These are phyloP conservation scores for Tephrocybe rancida DNA, from an alignment of 768 basidiomycete species.

Conservation along the genomic window DNA sequence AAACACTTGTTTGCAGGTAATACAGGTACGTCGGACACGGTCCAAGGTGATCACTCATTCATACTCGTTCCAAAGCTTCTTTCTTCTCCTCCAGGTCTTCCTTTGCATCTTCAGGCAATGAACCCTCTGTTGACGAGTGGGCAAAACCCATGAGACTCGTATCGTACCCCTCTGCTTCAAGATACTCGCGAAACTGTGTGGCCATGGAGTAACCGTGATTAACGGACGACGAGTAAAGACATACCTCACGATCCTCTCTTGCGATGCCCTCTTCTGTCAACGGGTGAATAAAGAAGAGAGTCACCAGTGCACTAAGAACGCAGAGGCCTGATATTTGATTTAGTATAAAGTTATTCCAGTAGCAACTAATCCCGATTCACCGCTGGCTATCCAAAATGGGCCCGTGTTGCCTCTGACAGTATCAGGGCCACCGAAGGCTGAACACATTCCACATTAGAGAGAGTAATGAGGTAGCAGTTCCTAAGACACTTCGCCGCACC, in stretches of 20 bases:
- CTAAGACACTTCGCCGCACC: slow-evolving; percentile 36
- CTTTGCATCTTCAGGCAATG: not conserved
- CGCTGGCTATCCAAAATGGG: slow-evolving; percentile 84
- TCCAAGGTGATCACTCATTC: no score
- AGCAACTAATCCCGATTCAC: slow-evolving; percentile 25
- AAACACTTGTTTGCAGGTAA: no score
- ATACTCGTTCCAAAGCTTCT: not conserved
- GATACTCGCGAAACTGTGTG: slow-evolving; percentile 20
- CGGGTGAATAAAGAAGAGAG: slow-evolving; percentile 11
- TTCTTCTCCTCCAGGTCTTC: not conserved
- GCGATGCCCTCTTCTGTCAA: slow-evolving; percentile 12
- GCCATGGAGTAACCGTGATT: no score
- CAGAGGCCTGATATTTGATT: slow-evolving; percentile 5
- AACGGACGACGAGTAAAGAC: not conserved
- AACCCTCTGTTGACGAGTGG: not conserved
- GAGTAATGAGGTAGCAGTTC: not conserved
- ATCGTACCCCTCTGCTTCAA: slow-evolving; percentile 21
- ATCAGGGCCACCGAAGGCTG: slow-evolving; percentile 60
- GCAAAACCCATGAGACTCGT: slow-evolving; percentile 18
- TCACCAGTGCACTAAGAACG: slow-evolving; percentile 12
- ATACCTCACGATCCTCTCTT: slow-evolving; percentile 12
- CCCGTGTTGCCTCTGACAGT: slow-evolving; percentile 70
- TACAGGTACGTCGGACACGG: no score
- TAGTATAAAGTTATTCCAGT: not conserved
- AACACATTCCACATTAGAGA: not conserved